Evolutionary conservation across 129 eudicot species (phyloP), one percentile per base, ranked within the genome.

Genomic region (Tagetes patula): DNA sequence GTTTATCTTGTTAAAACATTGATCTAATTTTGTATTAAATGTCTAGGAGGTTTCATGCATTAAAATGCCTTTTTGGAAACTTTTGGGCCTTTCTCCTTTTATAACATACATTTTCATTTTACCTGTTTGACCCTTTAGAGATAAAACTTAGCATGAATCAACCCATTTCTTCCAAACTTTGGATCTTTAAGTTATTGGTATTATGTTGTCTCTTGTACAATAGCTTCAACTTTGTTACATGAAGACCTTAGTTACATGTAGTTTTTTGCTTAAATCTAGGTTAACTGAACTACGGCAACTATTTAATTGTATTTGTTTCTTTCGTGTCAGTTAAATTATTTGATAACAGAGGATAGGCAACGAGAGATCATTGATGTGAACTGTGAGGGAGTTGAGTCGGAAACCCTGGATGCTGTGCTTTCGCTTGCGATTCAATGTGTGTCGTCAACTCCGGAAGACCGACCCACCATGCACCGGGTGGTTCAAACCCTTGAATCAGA

Each of bases 391-490:
- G 86, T 93, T 31, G 92, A 87, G 67, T 66, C 78, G 33, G 96
- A 90, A 86, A 93, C 81, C 83, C 92, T 93, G 4, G 92, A 88
- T 54, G 87, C 96, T 8, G 55, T 93, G 11, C 87, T 93, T 46
- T 87, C 92, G 27, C 65, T 87, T 32, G 96, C 98, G 20, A 87
- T 84, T 70, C 91, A 87, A 52, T 93, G 98, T 46, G 98, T 93
- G 14, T 87, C 96, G 62, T 84, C 95, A 75, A 75, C 73, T 53
- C 96, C 98, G 5, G 98, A 93, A 71, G 98, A 93, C 32, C 87
- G 98, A 32, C 98, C 98, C 70, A 93, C 98, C 61, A 93, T 90
- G 92, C 96, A 93, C 79, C 54, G 98, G 65, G 96, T 93, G n/a
- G 92, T 86, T 42, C 98, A 93, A 74, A 80, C 82, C 59, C 91